Evolutionary conservation across 306 rosid species (phyloP), one percentile per base, ranked within the genome.

Genomic region (Malus orientalis): DNA sequence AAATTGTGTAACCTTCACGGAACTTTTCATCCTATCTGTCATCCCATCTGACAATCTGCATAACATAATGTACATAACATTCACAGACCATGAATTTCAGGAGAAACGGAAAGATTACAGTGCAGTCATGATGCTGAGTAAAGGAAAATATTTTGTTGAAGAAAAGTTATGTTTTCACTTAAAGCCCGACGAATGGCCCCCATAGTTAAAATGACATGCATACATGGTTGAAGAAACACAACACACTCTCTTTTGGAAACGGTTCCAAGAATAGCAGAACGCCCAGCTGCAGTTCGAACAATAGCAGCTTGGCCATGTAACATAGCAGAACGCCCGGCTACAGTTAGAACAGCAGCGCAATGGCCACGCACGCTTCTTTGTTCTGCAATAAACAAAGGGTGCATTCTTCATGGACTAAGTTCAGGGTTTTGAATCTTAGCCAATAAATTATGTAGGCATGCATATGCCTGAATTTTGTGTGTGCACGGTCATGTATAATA

Each of bases 311-410:
- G 76, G 65, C 76, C 89, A 76, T 64, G 78, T 58, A 58, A n/a
- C 23, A 57, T 78, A 58, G 77, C 89, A 78, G 82, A 74, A 70
- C 61, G 78, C 76, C 82, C 81, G 64, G 60, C 87, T 79, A 79
- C 90, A 82, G 30, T 75, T 76, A 72, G 70, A 89, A 71, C 69
- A 77, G 87, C 47, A 78, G 75, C 89, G 74, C 42, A 20, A 82
- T 11, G 76, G 61, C 76, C 88, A 76, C 54, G 78, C 70, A 23
- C 68, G 49, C 76, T 84, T 91, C 81, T 69, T 76, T 73, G 79
- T 82, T 88, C 92, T 91, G 83, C 89, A 88, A 71, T 77, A 80
- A 78, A 85, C 68, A 83, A 78, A 78, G 73, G 77, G 54, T 81
- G 81, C 71, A 83, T 75, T 86, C 69, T 75, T 82, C 75, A 82